Base-by-base conservation (phyloP, 768 basidiomycete species). In the Suillus clintonianus region DNA sequence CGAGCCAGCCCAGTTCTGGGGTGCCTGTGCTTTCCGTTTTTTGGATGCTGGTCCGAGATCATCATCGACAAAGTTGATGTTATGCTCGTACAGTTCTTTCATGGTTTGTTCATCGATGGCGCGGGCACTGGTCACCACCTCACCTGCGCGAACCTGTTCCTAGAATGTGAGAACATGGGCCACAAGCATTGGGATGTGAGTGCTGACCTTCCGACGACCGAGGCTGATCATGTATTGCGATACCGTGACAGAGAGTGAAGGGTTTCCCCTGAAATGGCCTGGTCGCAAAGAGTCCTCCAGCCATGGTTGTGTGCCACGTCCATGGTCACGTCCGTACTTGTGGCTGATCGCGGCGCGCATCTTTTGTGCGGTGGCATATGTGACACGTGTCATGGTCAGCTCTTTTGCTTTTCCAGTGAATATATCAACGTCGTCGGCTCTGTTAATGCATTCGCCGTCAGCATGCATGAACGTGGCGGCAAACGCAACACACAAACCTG, bases 201-300 rank as follows among this genome's bases (percentile, higher is more conserved):
- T 64, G n/a, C 45, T 5, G 22, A 72, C 71, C 67, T 71, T 72
- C 0, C 66, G 58, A 7, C 69, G 67, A 0, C 67, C 62, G 0
- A 72, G 62, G 34, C 72, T 73, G 48, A 71, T 65, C 70, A 72
- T 73, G 53, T 72, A 72, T 42, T 68, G 64, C 2, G 67, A 67
- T 1, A 72, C 70, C 9, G 53, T 37, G 0, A 58, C n/a, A 2
- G 70, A 69, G 32, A 72, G n/a, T n/a, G n/a, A n/a, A n/a, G n/a
- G n/a, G n/a, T n/a, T n/a, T n/a, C n/a, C n/a, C n/a, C n/a, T n/a
- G n/a, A n/a, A n/a, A n/a, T n/a, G n/a, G n/a, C n/a, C n/a, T n/a
- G n/a, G n/a, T n/a, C n/a, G n/a, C n/a, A n/a, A n/a, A n/a, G n/a
- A n/a, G 48, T 67, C 59, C 50, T 68, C 65, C 2, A 39, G 47